Conservation (phyloP, 805 yeast species). For the Kurtzmaniella fragi region DNA sequence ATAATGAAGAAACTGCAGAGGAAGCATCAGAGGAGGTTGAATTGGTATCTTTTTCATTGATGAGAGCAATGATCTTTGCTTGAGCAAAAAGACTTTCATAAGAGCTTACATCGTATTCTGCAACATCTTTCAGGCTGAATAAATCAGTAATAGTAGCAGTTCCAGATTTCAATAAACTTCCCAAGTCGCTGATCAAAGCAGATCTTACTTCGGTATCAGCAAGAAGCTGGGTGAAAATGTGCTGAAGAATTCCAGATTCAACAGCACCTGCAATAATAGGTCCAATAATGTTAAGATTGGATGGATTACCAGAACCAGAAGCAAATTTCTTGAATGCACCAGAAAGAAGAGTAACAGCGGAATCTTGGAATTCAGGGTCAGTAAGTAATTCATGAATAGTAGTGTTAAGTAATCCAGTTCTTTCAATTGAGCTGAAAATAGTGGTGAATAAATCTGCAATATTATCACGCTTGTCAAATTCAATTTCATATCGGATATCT, state of each 20-base stretch:
- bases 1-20: neutral
- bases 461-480: constrained; percentile 20
- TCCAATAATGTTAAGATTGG: constrained; percentile 13
- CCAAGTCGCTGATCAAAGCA: constrained; percentile 19
- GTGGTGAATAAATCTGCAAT: constrained; percentile 25
- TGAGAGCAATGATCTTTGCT: no score
- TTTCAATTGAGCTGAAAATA: constrained; percentile 19
- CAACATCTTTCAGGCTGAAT: neutral
- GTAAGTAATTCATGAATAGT: constrained; percentile 19
- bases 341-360: constrained; percentile 16
- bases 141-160: constrained; percentile 10
- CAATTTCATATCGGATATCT: neutral
- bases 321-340: constrained; percentile 17
- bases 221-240: constrained; percentile 18
- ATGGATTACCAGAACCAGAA: constrained; percentile 5
- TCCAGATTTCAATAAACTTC: constrained; percentile 13
- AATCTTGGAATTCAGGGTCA: constrained; percentile 19
- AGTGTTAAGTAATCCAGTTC: constrained; percentile 22
- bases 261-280: constrained; percentile 16
- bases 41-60: neutral
- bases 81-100: no score
- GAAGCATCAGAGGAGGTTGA: constrained; percentile 1
- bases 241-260: constrained; percentile 19
- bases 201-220: constrained; percentile 14
- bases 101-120: no score